Evolutionary conservation across 1,284 basidiomycete species (phyloP).

Genomic region (Entoloma clypeatum): DNA sequence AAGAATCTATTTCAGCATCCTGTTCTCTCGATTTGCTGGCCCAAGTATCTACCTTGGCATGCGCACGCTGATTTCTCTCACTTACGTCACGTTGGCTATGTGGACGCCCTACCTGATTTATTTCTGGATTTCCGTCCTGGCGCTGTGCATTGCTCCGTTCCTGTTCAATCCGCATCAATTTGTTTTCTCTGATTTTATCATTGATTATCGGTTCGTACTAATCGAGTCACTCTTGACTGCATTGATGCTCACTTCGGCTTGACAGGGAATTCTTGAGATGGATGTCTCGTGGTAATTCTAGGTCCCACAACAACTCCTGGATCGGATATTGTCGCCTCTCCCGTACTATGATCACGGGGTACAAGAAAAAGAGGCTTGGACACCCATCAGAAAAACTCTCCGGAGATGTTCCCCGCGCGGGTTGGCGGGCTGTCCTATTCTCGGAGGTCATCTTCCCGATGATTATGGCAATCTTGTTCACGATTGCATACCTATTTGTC

Average conservation of each 20-base stretch:
- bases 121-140: conserved; percentile 90
- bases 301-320: conserved; percentile 97
- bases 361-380: conserved; percentile 94
- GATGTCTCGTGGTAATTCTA: conserved; percentile 96
- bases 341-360: conserved; percentile 93
- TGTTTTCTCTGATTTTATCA: conserved; percentile 90
- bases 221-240: neutral
- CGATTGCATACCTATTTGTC: conserved; percentile 88
- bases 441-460: conserved; percentile 87
- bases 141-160: conserved; percentile 90
- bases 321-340: conserved; percentile 95
- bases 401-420: conserved; percentile 85
- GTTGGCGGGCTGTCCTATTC: conserved; percentile 85
- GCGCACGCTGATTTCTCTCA: conserved; percentile 83
- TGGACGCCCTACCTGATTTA: conserved; percentile 92
- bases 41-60: conserved; percentile 96
- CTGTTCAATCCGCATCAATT: conserved; percentile 98
- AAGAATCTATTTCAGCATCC: conserved; percentile 86
- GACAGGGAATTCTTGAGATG: conserved; percentile 87
- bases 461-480: conserved; percentile 79
- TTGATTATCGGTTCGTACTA: conserved; percentile 81
- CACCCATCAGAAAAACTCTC: conserved; percentile 94
- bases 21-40: conserved; percentile 95
- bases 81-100: conserved; percentile 86
- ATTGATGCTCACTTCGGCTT: conserved; percentile 15